Conservation (phyloP, 352 stramenopile species). For the Phytopythium litorale region DNA sequence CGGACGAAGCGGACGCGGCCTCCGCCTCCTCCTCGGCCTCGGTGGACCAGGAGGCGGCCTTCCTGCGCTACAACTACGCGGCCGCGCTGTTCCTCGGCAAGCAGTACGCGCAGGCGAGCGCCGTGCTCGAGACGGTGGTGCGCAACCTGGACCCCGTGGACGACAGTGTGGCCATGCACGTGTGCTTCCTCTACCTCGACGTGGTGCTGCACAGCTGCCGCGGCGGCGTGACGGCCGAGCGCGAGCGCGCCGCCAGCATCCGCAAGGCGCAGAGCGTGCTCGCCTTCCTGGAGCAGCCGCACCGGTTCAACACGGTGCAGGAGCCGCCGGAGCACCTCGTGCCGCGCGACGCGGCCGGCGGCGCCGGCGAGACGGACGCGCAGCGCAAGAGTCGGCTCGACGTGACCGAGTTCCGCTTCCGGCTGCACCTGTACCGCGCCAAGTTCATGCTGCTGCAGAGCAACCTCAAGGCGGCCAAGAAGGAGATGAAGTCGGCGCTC, state of each 20-base stretch:
- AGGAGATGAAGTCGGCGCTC: constrained; percentile 91
- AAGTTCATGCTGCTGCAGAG: constrained; percentile 88
- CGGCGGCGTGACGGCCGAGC: constrained; percentile 79
- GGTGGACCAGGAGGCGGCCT: constrained; percentile 81
- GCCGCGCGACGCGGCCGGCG: constrained; percentile 26
- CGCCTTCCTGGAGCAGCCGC: constrained; percentile 88
- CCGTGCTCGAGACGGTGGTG: constrained; percentile 84
- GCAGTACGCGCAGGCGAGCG: constrained; percentile 86
- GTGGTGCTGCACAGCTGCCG: constrained; percentile 89
- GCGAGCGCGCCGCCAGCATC: constrained; percentile 52
- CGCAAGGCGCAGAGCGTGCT: constrained; percentile 88
- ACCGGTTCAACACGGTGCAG: constrained; percentile 83
- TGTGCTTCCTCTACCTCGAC: constrained; percentile 92
- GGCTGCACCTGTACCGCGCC: constrained; percentile 90
- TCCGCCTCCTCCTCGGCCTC: constrained; percentile 26
- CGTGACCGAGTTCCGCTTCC: constrained; percentile 88
- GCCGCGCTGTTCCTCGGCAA: constrained; percentile 86
- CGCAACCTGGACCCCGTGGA: constrained; percentile 89
- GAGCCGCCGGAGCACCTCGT: constrained; percentile 35
- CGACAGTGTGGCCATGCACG: constrained; percentile 90
- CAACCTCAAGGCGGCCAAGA: constrained; percentile 89
- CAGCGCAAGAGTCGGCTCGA: constrained; percentile 60
- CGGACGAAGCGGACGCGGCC: constrained; percentile 13
- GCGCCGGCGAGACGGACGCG: constrained; percentile 36
- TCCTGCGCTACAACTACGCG: constrained; percentile 90